Conservation (phyloP, 1,139 yeast genomes). For the Lodderomyces margitis region DNA sequence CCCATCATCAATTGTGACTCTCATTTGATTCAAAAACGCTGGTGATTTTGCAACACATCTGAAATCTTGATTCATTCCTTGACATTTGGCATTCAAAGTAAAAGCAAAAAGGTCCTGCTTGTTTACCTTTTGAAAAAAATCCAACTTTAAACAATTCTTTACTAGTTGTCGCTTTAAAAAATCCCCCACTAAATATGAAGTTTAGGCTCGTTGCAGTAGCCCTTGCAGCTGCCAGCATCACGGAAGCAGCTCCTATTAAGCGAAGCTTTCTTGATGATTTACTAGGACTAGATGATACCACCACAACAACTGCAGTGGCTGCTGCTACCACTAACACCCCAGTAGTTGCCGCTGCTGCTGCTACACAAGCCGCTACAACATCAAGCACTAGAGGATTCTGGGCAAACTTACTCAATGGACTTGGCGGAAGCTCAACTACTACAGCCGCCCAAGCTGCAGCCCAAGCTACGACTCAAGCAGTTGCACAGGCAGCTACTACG, state of each 20-base stretch:
- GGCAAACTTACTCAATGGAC: constrained; percentile 10
- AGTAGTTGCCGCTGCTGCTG: constrained; percentile 13
- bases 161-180: not conserved
- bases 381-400: constrained; percentile 11
- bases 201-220: constrained; percentile 10
- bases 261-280: constrained; percentile 18
- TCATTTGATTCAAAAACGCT: not conserved
- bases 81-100: not conserved
- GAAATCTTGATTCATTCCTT: constrained; percentile 1
- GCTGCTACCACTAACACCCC: constrained; percentile 5
- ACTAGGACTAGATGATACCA: constrained; percentile 12
- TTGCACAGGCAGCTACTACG: constrained; percentile 13
- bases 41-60: not conserved
- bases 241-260: constrained; percentile 18
- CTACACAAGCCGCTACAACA: constrained; percentile 12
- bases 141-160: not conserved
- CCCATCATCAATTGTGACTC: not conserved
- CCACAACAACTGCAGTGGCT: constrained; percentile 9
- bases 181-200: constrained; percentile 8
- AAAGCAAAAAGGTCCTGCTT: not conserved
- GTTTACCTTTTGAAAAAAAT: too few species aligned
- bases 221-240: constrained; percentile 11
- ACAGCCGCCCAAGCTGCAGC: constrained; percentile 11
- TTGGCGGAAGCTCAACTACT: constrained; percentile 8
- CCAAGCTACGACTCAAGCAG: constrained; percentile 14